Percentiles rank a stretch among this genome's conserved stretches.
Conservation (phyloP, 2,329 filamentous ascomycete genomes). For the Orbilia javanica region DNA sequence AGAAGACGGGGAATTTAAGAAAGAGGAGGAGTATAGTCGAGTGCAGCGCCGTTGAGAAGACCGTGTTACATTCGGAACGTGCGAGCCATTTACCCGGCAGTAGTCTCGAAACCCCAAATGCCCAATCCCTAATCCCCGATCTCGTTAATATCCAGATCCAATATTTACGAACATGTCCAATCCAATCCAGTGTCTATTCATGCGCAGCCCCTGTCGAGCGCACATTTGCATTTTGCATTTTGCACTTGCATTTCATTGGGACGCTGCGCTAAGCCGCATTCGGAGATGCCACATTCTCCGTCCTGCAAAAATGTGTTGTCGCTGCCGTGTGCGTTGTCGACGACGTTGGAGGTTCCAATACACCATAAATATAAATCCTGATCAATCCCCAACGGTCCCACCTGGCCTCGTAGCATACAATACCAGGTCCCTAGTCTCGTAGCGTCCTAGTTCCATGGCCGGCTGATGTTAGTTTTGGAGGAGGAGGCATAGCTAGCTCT, state of each 20-base stretch:
- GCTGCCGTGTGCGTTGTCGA: background rate
- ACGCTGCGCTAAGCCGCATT: constrained; percentile 2
- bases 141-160: background rate
- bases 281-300: constrained; percentile 21
- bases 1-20: background rate
- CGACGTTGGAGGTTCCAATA: background rate
- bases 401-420: too few relatives aligned
- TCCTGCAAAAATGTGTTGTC: constrained; percentile 6
- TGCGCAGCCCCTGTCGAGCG: constrained; percentile 18
- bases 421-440: too few relatives aligned
- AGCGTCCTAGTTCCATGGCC: too few relatives aligned
- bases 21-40: background rate
- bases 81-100: constrained; percentile 39
- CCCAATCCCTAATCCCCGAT: too few relatives aligned
- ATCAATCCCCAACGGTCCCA: too few relatives aligned
- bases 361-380: too few relatives aligned
- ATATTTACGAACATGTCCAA: too few relatives aligned
- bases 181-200: too few relatives aligned
- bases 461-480: too few relatives aligned
- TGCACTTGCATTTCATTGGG: background rate
- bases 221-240: constrained; percentile 3
- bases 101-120: too few relatives aligned
- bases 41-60: constrained; percentile 9
- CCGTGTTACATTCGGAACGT: constrained; percentile 43
- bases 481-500: too few relatives aligned